Base-by-base conservation (phyloP, 2,329 filamentous ascomycete genomes). In the Xylariaceae sp. region DNA sequence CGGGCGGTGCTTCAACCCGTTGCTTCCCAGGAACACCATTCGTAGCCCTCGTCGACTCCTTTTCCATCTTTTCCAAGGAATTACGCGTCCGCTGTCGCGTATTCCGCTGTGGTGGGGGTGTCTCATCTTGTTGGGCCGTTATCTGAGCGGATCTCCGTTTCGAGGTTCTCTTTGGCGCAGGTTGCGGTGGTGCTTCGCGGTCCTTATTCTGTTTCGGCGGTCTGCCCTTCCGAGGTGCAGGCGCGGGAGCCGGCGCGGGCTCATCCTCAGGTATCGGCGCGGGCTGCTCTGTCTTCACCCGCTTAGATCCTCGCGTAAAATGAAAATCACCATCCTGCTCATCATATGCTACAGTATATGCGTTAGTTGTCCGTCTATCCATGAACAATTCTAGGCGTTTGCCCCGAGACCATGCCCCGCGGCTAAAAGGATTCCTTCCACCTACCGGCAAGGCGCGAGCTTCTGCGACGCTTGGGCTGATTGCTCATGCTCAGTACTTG, bases 251-350 rank as follows among this genome's bases (percentile, higher is more conserved):
- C 12, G 71, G 64, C 21, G 73, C 71, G 9, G 77, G 74, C 45
- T 77, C 73, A 19, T 74, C 70, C 53, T 79, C 76, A 43, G 73
- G 67, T 68, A 72, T 72, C 49, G 68, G 74, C 47, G 76, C 74
- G 16, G 75, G 71, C 54, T 81, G 76, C 55, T 80, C 79, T 43
- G 82, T 81, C 74, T 88, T 91, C 58, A 80, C 79, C 67, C 83
- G 76, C 69, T 89, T 89, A 10, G 86, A 79, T 59, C 81, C 86
- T 64, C 89, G 84, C 61, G 87, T 85, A 71, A 92, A 93, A 55
- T 85, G 79, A 66, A 93, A 93, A 60, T 90, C 90, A 66, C 89
- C 89, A 76, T 90, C 87, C 67, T 89, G 83, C 72, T 93, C 89
- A 66, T 90, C 88, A 65, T 88, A 88, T 59, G 75, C 77, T 77